These are phyloP conservation scores for Gremmenia infestans DNA, from an alignment of 2,329 filamentous ascomycete species.

Conservation along the genomic window DNA sequence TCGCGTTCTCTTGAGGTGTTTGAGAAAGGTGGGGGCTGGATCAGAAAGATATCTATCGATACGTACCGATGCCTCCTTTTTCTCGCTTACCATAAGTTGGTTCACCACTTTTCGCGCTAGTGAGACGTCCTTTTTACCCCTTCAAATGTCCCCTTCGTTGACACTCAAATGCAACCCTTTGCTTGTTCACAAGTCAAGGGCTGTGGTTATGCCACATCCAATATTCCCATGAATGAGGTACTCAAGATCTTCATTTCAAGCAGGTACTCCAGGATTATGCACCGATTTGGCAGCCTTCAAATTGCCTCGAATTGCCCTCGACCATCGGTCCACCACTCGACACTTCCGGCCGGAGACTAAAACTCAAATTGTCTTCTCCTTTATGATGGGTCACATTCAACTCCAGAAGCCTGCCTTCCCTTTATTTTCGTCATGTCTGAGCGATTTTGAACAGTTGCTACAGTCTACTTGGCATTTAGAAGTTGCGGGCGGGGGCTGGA, in stretches of 20 bases:
- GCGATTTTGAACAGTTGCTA: neutral
- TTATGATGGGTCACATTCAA: neutral
- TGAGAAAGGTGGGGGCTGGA: neutral
- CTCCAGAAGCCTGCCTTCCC: neutral
- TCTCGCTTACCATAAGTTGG: neutral
- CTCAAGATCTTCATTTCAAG: neutral
- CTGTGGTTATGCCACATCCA: neutral
- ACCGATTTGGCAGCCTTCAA: neutral
- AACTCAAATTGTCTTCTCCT: neutral
- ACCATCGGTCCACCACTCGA: neutral
- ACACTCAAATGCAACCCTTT: neutral
- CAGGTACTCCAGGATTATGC: neutral
- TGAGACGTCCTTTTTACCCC: neutral
- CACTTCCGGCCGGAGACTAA: neutral
- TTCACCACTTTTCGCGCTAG: neutral
- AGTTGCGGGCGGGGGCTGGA: slow-evolving; percentile 5
- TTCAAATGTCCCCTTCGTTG: neutral
- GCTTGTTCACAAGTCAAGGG: neutral
- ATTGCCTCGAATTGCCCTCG: neutral
- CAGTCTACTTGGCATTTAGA: neutral
- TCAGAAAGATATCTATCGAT: neutral
- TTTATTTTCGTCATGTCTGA: neutral
- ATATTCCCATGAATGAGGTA: neutral
- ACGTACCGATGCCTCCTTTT: neutral
- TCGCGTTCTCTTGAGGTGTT: neutral